A percentile compares a stretch with the other conserved stretches of the same genome.
phyloP scores from a whole-genome alignment of 2,329 filamentous ascomycete genomes.

The Hypoxylon sp. region DNA sequence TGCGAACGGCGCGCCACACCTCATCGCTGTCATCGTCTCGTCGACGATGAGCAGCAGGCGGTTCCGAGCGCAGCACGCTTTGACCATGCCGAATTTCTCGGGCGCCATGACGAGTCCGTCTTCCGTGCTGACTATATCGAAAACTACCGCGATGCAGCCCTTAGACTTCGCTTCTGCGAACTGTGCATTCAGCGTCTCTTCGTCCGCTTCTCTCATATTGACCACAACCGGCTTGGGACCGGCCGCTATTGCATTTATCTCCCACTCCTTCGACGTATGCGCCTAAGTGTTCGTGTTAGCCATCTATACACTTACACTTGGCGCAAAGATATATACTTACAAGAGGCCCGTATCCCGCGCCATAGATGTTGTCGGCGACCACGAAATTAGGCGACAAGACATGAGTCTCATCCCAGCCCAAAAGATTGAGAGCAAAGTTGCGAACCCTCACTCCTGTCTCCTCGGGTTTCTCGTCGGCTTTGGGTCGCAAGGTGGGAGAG shows the following conservation, averaged over 20 bases:
- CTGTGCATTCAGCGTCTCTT: constrained; percentile 33
- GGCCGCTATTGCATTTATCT: constrained; percentile 35
- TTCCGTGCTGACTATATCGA: constrained; percentile 45
- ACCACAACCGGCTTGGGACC: constrained; percentile 39
- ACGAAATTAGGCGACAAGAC: constrained; percentile 39
- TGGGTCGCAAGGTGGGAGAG: constrained; percentile 30
- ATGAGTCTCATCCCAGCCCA: constrained; percentile 43
- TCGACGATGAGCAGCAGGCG: constrained; percentile 41
- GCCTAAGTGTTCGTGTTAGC: too few relatives aligned
- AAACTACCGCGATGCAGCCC: constrained; percentile 42
- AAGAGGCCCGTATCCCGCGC: constrained; percentile 38
- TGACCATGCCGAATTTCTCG: constrained; percentile 27
- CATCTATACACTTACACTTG: too few relatives aligned
- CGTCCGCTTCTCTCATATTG: constrained; percentile 35
- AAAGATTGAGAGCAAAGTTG: constrained; percentile 32
- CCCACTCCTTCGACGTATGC: constrained; percentile 28
- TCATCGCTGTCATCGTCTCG: constrained; percentile 44
- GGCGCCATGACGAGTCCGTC: constrained; percentile 41
- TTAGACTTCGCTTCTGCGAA: constrained; percentile 39
- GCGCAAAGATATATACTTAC: constrained; percentile 15
- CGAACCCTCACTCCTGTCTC: constrained; percentile 39
- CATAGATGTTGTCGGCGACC: constrained; percentile 42
- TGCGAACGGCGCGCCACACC: constrained; percentile 47
- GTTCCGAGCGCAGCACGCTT: constrained; percentile 34
- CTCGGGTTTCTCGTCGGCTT: constrained; percentile 33